Base-by-base conservation (phyloP, 257 asterid species). In the Coffea canephora region DNA sequence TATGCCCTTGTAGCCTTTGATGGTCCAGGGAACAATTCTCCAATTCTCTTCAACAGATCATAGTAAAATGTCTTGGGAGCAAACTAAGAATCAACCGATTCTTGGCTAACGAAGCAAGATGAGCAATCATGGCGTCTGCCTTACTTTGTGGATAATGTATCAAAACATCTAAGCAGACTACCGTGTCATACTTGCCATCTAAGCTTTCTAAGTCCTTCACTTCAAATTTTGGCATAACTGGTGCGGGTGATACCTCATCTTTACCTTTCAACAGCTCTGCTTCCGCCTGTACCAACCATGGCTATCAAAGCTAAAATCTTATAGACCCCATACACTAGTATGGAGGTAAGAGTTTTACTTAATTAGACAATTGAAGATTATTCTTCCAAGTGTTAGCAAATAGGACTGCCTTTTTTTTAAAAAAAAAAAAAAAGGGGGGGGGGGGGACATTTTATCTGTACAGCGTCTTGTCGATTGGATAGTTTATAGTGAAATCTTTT, bases 21-120 rank as follows among this genome's bases (percentile, higher is more conserved):
- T 71, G 98, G 97, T n/a, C 98, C 98, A 5, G 95, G 98, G 78
- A 94, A 94, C 82, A 96, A 81, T 86, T 96, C 99, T 10, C 99
- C 98, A 1, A 96, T 84, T 81, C 99, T 92, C 86, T 96, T 96
- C 81, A 96, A 86, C 61, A 91, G 75, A 87, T 79, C 89, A 75
- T 96, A 96, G 83, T 92, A 96, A 66, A 93, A 71, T 74, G 98
- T 94, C 68, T 93, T 92, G 2, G 99, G 99, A 50, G 97, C 99
- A 64, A 96, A 87, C 99, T 96, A 43, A 93, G 83, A 79, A 96
- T 89, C 87, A 96, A 78, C 8, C 98, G 96, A 25, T 88, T 83
- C 88, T 96, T 89, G 9, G 98, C 98, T 82, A 92, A 81, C 4
- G 98, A 96, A 57, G 99, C 97, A 55, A 96, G 92, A 86, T 96